Evolutionary conservation across 805 yeast genomes (phyloP), one percentile per base, ranked within the genome.

Genomic region (Wickerhamomyces subpelliculosus): DNA sequence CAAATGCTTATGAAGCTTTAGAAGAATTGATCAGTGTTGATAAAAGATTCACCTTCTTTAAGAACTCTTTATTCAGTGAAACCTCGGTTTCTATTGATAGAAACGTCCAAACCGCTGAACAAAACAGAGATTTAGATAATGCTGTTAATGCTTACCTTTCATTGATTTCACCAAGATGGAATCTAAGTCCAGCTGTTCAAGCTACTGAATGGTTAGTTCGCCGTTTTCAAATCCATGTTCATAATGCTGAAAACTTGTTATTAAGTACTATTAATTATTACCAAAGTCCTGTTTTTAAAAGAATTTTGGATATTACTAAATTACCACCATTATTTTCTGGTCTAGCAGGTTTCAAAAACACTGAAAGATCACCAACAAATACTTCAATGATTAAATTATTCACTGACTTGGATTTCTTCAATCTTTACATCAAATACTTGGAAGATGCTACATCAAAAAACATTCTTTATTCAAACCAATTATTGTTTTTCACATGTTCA

Each of bases 121-220:
- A 84, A 49, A 72, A 80, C 41, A 75, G 68, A n/a, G 78, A 78
- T 47, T 65, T 94, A 42, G 80, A 88, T 52, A 72, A 70, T 41
- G 89, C 93, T 23, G 74, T 90, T 36, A 75, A 76, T 42, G 80
- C 80, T 11, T 90, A 85, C 54, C 63, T 93, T 43, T 70, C 80
- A 41, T 67, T 90, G 47, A 67, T 80, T 9, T 80, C 94, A 4
- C 86, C 94, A 2, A 80, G 79, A 58, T 78, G 90, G 73, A 73
- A 78, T 45, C 62, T 88, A 37, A 72, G 78, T 18, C 85, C 94
- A 19, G 73, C 96, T 3, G 53, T 86, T 35, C 80, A 80, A 49
- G 90, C 96, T 5, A 68, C 87, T 11, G 98, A 93, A 65, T 93
- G 98, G 98, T 75, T 89, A 19, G 81, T 93, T 16, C 81, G 98